Base-by-base conservation (phyloP, 768 basidiomycete genomes). In the Suillus spraguei region DNA sequence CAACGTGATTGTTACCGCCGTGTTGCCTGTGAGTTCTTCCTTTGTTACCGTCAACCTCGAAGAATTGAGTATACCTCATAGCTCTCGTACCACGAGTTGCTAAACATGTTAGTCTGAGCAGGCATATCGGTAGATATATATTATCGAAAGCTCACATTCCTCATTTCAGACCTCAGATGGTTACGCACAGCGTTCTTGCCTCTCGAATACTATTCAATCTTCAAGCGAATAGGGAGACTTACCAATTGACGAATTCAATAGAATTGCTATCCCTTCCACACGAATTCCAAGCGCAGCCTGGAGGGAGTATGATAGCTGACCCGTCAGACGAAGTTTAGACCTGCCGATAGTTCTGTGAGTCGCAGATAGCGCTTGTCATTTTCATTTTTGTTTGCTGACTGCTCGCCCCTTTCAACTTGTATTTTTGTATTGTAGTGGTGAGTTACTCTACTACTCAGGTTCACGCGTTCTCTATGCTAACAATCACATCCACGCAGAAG, bases 131-230 rank as follows among this genome's bases (percentile, higher is more conserved):
- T n/a, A 24, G 8, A 32, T 28, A 17, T 50, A 5, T 50, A 16
- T 5, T 17, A 4, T 20, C 9, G 28, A 10, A 20, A 14, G 28
- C 39, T 59, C 39, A 59, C 41, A 22, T n/a, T 14, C n/a, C 20
- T 49, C 20, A 14, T 39, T 39, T 33, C 5, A 61, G 60, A 38
- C 52, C 36, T 22, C 60, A 61, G n/a, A 41, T 61, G 2, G 60
- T 61, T 39, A 32, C 53, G 6, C 60, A 61, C 36, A 61, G 49
- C 35, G 60, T 61, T 35, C 35, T 61, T 49, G 52, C 60, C n/a
- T 61, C 60, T 32, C 60, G 60, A 13, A 61, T 38, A 22, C 32
- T 61, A 9, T 55, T 61, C 49, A 61, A 61, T 52, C 49, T 61
- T 53, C 60, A 53, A 24, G 28, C 14, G n/a, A 55, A 14, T 36